These are phyloP conservation scores for Amoeboradix gromovi DNA, from an alignment of 371 early-diverging fungal genomes.

Conservation along the genomic window DNA sequence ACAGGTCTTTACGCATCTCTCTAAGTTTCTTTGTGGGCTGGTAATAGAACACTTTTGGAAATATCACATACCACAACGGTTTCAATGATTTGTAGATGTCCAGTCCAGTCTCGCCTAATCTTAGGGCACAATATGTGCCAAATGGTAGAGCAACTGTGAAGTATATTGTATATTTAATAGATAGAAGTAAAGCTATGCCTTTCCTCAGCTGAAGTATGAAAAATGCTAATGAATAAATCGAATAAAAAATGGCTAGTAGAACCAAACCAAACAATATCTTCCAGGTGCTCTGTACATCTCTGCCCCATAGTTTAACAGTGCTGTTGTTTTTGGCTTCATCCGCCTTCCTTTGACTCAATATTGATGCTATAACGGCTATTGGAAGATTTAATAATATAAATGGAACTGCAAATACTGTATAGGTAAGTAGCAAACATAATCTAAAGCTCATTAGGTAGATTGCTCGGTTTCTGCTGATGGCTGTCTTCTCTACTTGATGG, in stretches of 20 bases:
- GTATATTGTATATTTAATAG: constrained; percentile 10
- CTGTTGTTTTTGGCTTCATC: constrained; percentile 56
- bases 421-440: constrained; percentile 25
- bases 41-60: constrained; percentile 33
- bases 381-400: constrained; percentile 39
- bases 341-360: constrained; percentile 38
- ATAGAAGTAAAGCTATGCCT: constrained; percentile 3
- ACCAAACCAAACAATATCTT: constrained; percentile 58
- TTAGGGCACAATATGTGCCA: constrained; percentile 44
- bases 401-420: constrained; percentile 12
- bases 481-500: constrained; percentile 66
- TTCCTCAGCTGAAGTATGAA: constrained; percentile 7
- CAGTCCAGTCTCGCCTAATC: constrained; percentile 56
- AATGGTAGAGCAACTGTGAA: constrained; percentile 31
- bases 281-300: constrained; percentile 87
- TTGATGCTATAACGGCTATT: constrained; percentile 33
- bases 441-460: constrained; percentile 35
- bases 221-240: constrained; percentile 19
- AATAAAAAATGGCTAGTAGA: constrained; percentile 40
- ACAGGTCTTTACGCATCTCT: constrained; percentile 31
- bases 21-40: constrained; percentile 19
- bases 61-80: constrained; percentile 27
- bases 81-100: constrained; percentile 55
- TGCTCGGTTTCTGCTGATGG: constrained; percentile 32
- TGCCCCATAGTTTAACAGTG: constrained; percentile 64